Evolutionary conservation across 2,329 filamentous ascomycete species (phyloP), one percentile per base, ranked within the genome.

Genomic region (Dactylellina leptospora): DNA sequence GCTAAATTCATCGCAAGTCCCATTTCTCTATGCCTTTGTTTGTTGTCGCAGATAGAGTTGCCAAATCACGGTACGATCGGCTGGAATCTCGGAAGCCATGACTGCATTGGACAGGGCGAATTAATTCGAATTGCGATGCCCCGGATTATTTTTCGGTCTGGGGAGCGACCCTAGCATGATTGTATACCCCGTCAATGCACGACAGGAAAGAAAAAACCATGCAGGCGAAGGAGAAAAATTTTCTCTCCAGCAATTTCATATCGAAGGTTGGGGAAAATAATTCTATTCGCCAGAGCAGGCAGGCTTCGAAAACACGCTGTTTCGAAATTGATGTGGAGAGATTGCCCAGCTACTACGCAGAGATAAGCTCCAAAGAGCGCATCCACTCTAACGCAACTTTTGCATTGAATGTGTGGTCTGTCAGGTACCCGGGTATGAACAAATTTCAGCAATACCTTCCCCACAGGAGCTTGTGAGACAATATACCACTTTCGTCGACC

Each of bases 71-170:
- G 36, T 22, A 47, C 27, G 45, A 27, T 44, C 47, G 38, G 54
- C 54, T 60, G 40, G 36, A 18, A n/a, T 33, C 48, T 54, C 45
- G 62, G 54, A 42, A 53, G 48, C 36, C 38, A 47, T 33, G 11
- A 25, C 38, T 60, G 42, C 53, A 68, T 40, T 59, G 27, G 54
- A 51, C 38, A 16, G 47, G 30, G 45, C 50, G n/a, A n/a, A n/a
- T n/a, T n/a, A n/a, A n/a, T n/a, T n/a, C n/a, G 54, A 71, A 63
- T 63, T 63, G 53, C 59, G 58, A 71, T 51, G 44, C 66, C 66
- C 58, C 36, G 38, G n/a, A n/a, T n/a, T n/a, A 18, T 63, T 59
- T 28, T 58, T 23, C 16, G 47, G 53, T 9, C 16, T 16, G 58
- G 45, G 6, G 56, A 33, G 23, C 23, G 33, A 36, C 47, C 18